Conservation (phyloP, 768 basidiomycete genomes). For the Royoungia palumana region DNA sequence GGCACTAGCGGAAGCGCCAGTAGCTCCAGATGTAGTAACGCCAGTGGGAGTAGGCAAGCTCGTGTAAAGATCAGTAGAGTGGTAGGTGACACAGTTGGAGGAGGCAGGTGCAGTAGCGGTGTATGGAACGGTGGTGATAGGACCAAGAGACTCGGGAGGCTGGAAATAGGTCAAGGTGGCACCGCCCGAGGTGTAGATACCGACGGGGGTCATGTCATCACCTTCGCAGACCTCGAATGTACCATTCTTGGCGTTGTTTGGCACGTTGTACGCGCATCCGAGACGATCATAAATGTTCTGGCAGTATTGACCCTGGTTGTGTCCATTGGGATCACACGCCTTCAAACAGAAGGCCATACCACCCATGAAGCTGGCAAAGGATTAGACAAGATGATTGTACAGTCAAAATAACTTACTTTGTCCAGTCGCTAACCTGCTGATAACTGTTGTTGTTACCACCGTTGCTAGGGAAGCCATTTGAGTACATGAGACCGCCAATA, state of each 20-base stretch:
- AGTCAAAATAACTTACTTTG: slow-evolving; percentile 44
- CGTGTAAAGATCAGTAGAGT: slow-evolving; percentile 36
- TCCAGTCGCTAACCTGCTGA: slow-evolving; percentile 66
- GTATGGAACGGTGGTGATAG: slow-evolving; percentile 46
- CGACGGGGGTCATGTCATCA: slow-evolving; percentile 61
- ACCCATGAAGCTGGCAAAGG: slow-evolving; percentile 61
- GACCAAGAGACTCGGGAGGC: slow-evolving; percentile 45
- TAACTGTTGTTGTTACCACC: slow-evolving; percentile 39
- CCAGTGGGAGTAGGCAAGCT: slow-evolving; percentile 14
- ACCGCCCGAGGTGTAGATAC: slow-evolving; percentile 44
- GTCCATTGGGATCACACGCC: slow-evolving; percentile 56
- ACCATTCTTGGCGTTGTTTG: slow-evolving; percentile 54
- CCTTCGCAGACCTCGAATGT: slow-evolving; percentile 64
- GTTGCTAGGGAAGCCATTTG: slow-evolving; percentile 48
- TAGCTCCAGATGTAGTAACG: too few species aligned
- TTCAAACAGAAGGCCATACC: slow-evolving; percentile 65
- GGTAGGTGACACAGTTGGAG: slow-evolving; percentile 41
- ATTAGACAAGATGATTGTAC: neutral
- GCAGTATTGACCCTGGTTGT: slow-evolving; percentile 55
- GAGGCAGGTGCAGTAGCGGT: slow-evolving; percentile 37
- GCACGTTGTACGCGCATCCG: slow-evolving; percentile 72
- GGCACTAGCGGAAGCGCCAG: neutral
- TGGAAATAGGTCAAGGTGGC: slow-evolving; percentile 42
- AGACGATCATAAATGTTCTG: slow-evolving; percentile 74
- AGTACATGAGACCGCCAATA: slow-evolving; percentile 66